Base-by-base conservation (phyloP, 768 basidiomycete species). In the Hirschioporus abietinus region DNA sequence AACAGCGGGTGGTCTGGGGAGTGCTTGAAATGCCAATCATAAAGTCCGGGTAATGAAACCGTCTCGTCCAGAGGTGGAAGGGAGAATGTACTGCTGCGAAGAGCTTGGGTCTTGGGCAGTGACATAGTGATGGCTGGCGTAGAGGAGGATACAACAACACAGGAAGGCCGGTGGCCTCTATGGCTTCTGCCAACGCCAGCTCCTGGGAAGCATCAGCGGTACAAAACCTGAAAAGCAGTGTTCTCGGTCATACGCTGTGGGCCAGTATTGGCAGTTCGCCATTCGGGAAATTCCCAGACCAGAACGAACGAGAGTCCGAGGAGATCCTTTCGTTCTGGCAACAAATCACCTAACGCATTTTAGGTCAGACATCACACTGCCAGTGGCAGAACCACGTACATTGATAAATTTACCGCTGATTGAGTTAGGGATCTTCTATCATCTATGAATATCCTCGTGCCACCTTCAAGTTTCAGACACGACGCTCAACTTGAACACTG, bases 11-110 rank as follows among this genome's bases (percentile, higher is more conserved):
- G 73, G 27, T 35, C 34, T 9, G 72, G 63, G 36, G 66, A 70
- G 59, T 70, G 63, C n/a, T 64, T 61, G 26, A 57, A 57, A 26
- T 75, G 73, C 74, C 71, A 74, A 25, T 76, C 76, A 57, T 72
- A 72, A 18, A 76, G 34, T 23, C 74, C 70, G 12, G 75, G 70
- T 7, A 75, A 59, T 15, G 70, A 68, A 6, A 74, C 58, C 3
- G 68, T 63, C 18, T 65, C 63, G 35, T 72, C 68, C 9, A 75
- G 65, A 8, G 72, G 73, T 12, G 75, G 72, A 6, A 74, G 59
- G 30, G 65, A 67, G 58, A 74, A 75, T 69, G 76, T 78, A 67
- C 70, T 68, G 72, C 71, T 68, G 66, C 68, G 71, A 66, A 71
- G 59, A 66, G 74, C 78, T 71, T 78, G 70, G 1, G 68, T 68